Evolutionary conservation across 345 rosid species (phyloP).

Genomic region (Eutrema japonicum): DNA sequence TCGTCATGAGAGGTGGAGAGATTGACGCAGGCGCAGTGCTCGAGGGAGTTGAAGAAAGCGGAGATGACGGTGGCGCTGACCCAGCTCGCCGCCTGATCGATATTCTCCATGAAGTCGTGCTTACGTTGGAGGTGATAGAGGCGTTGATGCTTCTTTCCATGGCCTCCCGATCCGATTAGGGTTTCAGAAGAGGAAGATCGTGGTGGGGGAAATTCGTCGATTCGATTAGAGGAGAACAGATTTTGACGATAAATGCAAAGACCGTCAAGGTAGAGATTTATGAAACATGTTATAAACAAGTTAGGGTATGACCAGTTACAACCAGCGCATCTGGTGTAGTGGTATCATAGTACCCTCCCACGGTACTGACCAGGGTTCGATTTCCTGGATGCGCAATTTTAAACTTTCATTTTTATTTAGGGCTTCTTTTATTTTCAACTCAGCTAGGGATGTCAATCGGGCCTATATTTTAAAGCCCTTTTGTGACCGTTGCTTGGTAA

Average conservation of each 20-base stretch:
- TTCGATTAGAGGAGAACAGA: constrained; percentile 1
- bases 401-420: no score
- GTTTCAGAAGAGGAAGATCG: constrained; percentile 28
- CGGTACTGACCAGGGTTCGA: constrained; percentile 98
- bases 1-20: constrained; percentile 62
- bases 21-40: constrained; percentile 83
- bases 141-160: constrained; percentile 24
- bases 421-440: no score
- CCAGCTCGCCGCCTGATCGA: constrained; percentile 63
- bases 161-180: constrained; percentile 1
- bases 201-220: not conserved
- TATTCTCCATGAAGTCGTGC: constrained; percentile 50
- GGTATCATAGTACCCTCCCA: constrained; percentile 99
- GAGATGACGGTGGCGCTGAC: constrained; percentile 63
- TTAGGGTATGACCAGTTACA: no score
- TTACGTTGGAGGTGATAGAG: constrained; percentile 20
- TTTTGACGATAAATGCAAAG: no score
- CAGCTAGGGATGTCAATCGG: no score
- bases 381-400: constrained; percentile 85
- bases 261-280: no score
- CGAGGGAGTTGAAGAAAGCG: constrained; percentile 82
- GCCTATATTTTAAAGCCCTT: no score
- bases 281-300: no score
- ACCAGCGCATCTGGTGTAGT: constrained; percentile 97
- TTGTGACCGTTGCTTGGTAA: constrained; percentile 48